phyloP scores from a whole-genome alignment of 164 flowering plant species.

The Magnolia sinica region DNA sequence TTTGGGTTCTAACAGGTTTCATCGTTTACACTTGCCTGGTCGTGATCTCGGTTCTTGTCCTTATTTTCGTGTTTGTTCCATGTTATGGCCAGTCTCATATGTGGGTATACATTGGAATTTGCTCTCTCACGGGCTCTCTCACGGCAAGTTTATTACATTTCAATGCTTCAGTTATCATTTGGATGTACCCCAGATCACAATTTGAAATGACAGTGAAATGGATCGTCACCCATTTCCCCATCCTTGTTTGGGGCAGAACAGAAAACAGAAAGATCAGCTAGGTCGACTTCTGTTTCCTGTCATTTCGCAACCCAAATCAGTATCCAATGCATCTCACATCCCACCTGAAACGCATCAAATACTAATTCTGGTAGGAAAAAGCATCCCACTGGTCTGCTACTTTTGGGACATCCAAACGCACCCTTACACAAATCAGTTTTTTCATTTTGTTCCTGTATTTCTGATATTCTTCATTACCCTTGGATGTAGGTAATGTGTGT shows the following conservation, averaged over 20 bases:
- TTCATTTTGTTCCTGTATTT: neutral
- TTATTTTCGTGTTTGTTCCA: slow-evolving; percentile 59
- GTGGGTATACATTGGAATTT: slow-evolving; percentile 78
- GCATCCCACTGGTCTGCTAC: neutral
- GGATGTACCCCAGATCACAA: neutral
- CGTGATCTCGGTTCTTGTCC: slow-evolving; percentile 43
- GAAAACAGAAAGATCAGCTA: no score
- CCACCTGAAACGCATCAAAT: neutral
- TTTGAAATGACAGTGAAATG: neutral
- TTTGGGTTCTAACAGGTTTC: slow-evolving; percentile 53
- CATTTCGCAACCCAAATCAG: neutral
- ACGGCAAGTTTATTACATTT: slow-evolving; percentile 50
- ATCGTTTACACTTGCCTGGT: slow-evolving; percentile 54
- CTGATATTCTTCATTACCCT: neutral
- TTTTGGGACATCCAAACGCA: neutral
- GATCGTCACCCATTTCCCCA: neutral
- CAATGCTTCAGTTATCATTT: neutral
- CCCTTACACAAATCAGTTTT: neutral
- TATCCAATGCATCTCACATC: neutral
- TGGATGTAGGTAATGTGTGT: slow-evolving; percentile 72
- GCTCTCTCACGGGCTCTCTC: slow-evolving; percentile 96
- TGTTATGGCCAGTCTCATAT: slow-evolving; percentile 63
- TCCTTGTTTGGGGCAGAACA: no score
- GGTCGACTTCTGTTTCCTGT: neutral
- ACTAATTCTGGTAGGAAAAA: neutral